Evolutionary conservation across 2,329 filamentous ascomycete genomes (phyloP), one percentile per base, ranked within the genome.

Genomic region (Aspergillus pseudoterreus): DNA sequence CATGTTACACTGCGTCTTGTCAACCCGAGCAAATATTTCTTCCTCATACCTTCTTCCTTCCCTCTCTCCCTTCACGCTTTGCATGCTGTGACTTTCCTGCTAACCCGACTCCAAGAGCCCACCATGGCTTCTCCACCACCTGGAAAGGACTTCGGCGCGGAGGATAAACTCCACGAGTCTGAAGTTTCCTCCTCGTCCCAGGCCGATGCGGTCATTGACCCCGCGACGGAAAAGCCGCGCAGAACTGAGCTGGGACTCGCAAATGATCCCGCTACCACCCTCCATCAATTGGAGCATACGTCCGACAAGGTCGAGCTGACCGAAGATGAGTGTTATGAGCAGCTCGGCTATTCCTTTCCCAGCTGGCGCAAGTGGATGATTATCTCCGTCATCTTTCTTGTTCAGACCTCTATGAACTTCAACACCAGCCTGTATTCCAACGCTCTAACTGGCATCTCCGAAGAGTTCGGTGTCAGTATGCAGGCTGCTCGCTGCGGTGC

Each of bases 371-470:
- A 90, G 71, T 90, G 86, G 86, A 82, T 76, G 63, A 87, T 89
- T 60, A 79, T 89, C 50, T 79, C 78, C n/a, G 78, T 88, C 65
- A 87, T 89, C 67, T 88, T 88, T 73, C 73, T 85, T 59, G 85
- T 89, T 4, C 86, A 89, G 65, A 81, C 84, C 1, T 88, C 86
- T 3, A 89, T 89, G 86, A 89, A 89, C 74, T 87, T 89, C 76
- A 89, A 89, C 72, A 87, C 86, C 3, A 85, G 82, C 47, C 76
- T 89, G 6, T 89, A 88, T 71, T 87, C 85, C 19, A 88, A 88
- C 59, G 86, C 82, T 43, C 74, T 87, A 24, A 64, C 67, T 1
- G 85, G 86, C 21, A 88, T 90, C 46, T 75, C 81, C 0, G 74
- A 84, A 17, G 79, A 90, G 54, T 94, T 88, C 58, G 59, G 72